phyloP scores from a whole-genome alignment of 352 stramenopile genomes.

The Hyaloperonospora brassicae region DNA sequence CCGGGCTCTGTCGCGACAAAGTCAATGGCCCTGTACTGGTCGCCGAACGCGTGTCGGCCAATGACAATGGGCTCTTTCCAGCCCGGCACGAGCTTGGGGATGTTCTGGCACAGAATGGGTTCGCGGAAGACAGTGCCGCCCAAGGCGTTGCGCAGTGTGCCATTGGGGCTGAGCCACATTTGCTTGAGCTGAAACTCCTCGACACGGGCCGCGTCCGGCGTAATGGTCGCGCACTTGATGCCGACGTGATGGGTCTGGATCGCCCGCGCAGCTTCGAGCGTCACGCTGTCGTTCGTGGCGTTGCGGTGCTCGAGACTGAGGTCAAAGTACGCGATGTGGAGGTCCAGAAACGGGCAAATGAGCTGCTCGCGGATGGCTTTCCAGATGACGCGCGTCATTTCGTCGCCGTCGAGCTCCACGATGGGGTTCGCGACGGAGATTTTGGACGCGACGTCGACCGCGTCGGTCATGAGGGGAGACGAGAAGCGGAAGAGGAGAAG shows the following conservation, averaged over 20 bases:
- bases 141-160: constrained; percentile 80
- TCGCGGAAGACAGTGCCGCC: constrained; percentile 86
- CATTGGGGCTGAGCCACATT: constrained; percentile 81
- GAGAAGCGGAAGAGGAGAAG: not conserved
- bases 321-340: constrained; percentile 85
- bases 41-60: constrained; percentile 79
- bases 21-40: constrained; percentile 85
- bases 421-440: constrained; percentile 71
- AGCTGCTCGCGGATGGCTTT: constrained; percentile 60
- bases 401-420: constrained; percentile 82
- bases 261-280: constrained; percentile 61
- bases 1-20: constrained; percentile 63
- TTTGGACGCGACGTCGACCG: constrained; percentile 39
- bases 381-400: constrained; percentile 82
- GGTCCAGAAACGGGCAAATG: constrained; percentile 74
- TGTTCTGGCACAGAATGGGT: constrained; percentile 82
- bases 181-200: constrained; percentile 81
- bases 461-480: constrained; percentile 12
- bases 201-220: constrained; percentile 75
- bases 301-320: constrained; percentile 71
- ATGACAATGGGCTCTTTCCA: constrained; percentile 87
- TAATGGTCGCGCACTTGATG: constrained; percentile 89
- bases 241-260: constrained; percentile 77
- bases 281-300: constrained; percentile 78
- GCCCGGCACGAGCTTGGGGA: constrained; percentile 75